Conservation (phyloP, 768 basidiomycete genomes). For the Pisolithus orientalis region DNA sequence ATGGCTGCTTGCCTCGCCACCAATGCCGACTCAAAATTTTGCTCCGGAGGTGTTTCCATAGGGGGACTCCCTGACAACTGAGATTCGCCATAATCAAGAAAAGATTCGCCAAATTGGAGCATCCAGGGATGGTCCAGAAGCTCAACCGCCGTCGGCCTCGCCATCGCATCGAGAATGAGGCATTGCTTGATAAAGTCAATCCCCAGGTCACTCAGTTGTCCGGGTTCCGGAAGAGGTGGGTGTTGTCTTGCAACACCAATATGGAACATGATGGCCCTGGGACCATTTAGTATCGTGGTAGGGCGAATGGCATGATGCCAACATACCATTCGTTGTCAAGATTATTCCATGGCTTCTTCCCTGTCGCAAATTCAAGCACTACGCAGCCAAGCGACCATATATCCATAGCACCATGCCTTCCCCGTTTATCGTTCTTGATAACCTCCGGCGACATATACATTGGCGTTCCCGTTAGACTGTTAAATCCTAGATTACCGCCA, state of each 20-base stretch:
- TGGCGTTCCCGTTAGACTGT: slow-evolving; percentile 91
- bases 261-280: slow-evolving; percentile 99
- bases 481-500: slow-evolving; percentile 43
- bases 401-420: slow-evolving; percentile 93
- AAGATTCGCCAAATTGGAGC: slow-evolving; percentile 68
- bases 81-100: slow-evolving; percentile 61
- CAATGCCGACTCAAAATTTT: slow-evolving; percentile 42
- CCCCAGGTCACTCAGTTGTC: slow-evolving; percentile 81
- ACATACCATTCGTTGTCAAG: slow-evolving; percentile 96
- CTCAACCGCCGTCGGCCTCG: slow-evolving; percentile 79
- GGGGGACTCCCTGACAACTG: slow-evolving; percentile 48
- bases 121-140: slow-evolving; percentile 90
- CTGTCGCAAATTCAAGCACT: slow-evolving; percentile 94
- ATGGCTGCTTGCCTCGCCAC: slow-evolving; percentile 53
- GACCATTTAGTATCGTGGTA: slow-evolving; percentile 4
- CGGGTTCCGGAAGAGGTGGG: slow-evolving; percentile 88
- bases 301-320: background rate
- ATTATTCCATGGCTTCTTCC: slow-evolving; percentile 97
- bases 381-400: slow-evolving; percentile 98
- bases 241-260: slow-evolving; percentile 96
- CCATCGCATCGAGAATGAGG: slow-evolving; percentile 77
- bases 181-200: slow-evolving; percentile 94
- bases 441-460: slow-evolving; percentile 99
- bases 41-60: slow-evolving; percentile 39
- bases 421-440: slow-evolving; percentile 88